phyloP scores from a whole-genome alignment of 2,329 filamentous ascomycete genomes.

The Beauveria rudraprayagi region DNA sequence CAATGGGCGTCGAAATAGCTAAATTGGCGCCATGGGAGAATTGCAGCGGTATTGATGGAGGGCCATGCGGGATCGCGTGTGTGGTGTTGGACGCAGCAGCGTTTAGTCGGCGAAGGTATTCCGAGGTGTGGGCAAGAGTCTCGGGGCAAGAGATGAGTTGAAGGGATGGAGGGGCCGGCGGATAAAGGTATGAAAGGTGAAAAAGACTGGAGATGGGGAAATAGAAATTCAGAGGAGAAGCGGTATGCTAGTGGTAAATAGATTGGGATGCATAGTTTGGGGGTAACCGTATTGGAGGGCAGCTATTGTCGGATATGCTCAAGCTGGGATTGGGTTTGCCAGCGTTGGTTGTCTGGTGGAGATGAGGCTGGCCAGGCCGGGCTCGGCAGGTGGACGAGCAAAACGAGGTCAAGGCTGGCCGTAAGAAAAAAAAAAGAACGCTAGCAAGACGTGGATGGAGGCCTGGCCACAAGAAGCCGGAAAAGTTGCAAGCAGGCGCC shows the following conservation, averaged over 20 bases:
- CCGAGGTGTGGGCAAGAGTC: background rate
- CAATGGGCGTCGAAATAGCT: background rate
- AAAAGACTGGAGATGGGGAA: conserved; percentile 8
- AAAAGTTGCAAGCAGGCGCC: too few species aligned
- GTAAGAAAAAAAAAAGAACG: background rate
- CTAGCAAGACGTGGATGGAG: background rate
- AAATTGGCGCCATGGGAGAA: conserved; percentile 5
- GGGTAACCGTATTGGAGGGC: background rate
- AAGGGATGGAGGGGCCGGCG: background rate
- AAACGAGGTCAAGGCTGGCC: background rate
- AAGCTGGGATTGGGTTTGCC: background rate
- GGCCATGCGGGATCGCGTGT: conserved; percentile 3
- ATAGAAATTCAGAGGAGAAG: background rate
- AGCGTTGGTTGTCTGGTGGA: conserved; percentile 1
- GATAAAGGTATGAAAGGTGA: background rate
- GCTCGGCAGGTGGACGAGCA: background rate
- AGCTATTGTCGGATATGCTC: background rate
- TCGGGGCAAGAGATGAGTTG: conserved; percentile 1
- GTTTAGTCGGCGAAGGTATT: background rate
- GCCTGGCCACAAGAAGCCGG: background rate
- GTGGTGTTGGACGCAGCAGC: background rate
- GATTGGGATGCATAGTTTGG: background rate
- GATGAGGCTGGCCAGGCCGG: conserved; percentile 2
- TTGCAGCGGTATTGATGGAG: background rate
- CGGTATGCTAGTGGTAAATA: background rate